These are phyloP conservation scores for Ophiostoma tasmaniense DNA, from an alignment of 2,329 filamentous ascomycete species.

Conservation along the genomic window DNA sequence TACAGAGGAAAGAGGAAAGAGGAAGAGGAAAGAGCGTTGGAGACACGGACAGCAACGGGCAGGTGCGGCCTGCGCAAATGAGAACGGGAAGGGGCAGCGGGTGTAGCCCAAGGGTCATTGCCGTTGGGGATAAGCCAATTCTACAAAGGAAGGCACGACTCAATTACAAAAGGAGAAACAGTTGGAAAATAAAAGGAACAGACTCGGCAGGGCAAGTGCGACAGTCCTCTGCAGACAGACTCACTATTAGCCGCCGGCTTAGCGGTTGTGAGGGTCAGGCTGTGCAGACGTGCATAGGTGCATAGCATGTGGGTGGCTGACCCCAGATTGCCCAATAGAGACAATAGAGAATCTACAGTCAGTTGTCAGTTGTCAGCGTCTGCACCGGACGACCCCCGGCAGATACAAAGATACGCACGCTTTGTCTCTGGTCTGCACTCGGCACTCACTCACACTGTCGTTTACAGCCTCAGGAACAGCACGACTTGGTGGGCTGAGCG, in stretches of 20 bases:
- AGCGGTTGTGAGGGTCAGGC: too few species aligned
- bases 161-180: not conserved
- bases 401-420: not conserved
- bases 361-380: too few species aligned
- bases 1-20: not conserved
- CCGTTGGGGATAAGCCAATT: not conserved
- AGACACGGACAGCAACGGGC: not conserved
- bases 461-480: not conserved
- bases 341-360: too few species aligned
- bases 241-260: not conserved
- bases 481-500: not conserved
- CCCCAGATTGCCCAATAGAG: not conserved
- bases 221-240: not conserved
- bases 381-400: not conserved
- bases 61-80: not conserved
- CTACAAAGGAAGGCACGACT: not conserved
- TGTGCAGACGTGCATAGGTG: too few species aligned
- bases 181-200: not conserved
- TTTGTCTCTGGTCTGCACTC: not conserved
- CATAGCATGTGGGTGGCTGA: too few species aligned
- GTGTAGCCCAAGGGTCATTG: not conserved
- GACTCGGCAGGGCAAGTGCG: not conserved
- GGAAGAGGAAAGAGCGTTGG: not conserved
- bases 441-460: not conserved
- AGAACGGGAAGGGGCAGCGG: not conserved